Base-by-base conservation (phyloP, 371 early-diverging fungal species). In the Mucor mucedo region DNA sequence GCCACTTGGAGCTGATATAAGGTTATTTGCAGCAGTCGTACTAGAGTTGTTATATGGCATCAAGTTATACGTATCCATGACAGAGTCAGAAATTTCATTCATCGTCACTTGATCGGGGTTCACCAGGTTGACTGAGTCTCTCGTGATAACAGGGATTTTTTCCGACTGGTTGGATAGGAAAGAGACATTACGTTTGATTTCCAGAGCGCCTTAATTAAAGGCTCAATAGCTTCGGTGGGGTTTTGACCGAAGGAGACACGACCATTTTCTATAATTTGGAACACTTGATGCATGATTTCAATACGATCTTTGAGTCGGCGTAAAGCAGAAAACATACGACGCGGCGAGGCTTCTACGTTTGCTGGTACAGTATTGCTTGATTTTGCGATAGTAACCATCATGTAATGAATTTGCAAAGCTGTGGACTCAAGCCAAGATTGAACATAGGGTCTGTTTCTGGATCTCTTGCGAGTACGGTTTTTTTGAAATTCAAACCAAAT, bases 401-500 rank as follows among this genome's bases (percentile, higher is more conserved):
- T 27, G 28, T 21, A 58, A 4, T 61, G 55, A 29, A 71, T 59
- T 21, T 71, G 71, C 44, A 39, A 35, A 1, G 62, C 44, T 13
- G 63, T 41, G 14, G 33, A 41, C 2, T 52, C 40, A 2, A 73
- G 59, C 70, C 72, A 73, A 5, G 52, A 7, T 10, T 41, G 53
- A 3, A 76, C 60, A 6, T 16, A 13, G 0, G 60, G 28, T 9
- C 70, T 63, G 28, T 61, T 35, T 40, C 28, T 0, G 69, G 59
- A 2, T 65, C 49, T n/a, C 63, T 60, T n/a, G 74, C 67, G 4
- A 72, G 44, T 6, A 45, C 5, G 29, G 64, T 60, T 21, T 6
- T n/a, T 58, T 44, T 71, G 77, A 21, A 71, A 64, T 0, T 68
- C 52, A 10, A 66, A 35, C 80, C 80, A 79, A 11, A 70, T 47